Conservation (phyloP, 331 rosid genomes). For the Acacia pycnantha region DNA sequence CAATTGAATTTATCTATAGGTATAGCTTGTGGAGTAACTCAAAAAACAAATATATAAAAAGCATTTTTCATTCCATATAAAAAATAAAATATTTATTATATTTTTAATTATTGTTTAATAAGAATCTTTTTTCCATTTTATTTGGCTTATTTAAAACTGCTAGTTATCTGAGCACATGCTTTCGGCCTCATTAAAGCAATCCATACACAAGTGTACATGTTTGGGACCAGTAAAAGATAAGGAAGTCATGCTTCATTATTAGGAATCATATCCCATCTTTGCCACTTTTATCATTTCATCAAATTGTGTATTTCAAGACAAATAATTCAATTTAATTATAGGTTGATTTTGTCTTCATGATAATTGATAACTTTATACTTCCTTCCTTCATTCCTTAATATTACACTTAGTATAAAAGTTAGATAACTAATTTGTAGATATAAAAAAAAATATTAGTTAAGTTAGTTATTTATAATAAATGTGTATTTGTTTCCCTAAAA, state of each 20-base stretch:
- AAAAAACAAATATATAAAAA: background rate
- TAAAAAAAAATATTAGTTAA: too few relatives aligned
- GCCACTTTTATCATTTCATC: background rate
- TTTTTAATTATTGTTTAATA: background rate
- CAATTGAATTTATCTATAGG: background rate
- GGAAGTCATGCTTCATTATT: background rate
- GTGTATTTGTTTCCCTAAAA: too few relatives aligned
- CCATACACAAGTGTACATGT: background rate
- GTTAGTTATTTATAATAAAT: too few relatives aligned
- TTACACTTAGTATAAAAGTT: too few relatives aligned
- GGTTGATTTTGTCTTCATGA: background rate
- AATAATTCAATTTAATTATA: too few relatives aligned
- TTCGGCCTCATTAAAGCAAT: slow-evolving; percentile 2
- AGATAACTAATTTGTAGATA: too few relatives aligned
- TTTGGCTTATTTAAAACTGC: background rate
- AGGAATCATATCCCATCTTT: background rate
- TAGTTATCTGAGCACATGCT: background rate
- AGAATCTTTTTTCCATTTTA: background rate
- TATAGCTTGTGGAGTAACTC: background rate
- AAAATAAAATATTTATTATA: background rate
- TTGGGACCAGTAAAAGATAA: slow-evolving; percentile 28
- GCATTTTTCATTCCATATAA: background rate
- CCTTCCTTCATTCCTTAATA: too few relatives aligned
- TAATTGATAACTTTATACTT: background rate
- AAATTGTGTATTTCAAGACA: background rate